Percentiles rank a stretch among this genome's conserved stretches.
Evolutionary conservation across 2,329 filamentous ascomycete species (phyloP).

Genomic region (Colletotrichum sp.): DNA sequence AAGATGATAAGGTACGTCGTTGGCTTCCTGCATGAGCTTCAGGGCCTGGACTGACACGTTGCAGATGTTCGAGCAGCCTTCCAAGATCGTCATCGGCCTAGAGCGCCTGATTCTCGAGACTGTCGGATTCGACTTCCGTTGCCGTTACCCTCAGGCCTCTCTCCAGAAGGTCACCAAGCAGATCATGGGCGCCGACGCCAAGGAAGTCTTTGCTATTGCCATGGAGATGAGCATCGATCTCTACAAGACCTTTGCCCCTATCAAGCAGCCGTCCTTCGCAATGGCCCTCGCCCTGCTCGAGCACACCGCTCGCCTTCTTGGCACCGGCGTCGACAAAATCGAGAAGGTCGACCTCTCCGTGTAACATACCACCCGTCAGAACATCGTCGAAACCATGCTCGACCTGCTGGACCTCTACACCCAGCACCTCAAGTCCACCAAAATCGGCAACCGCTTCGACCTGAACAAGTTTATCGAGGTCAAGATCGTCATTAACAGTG

Average conservation of each 20-base stretch:
- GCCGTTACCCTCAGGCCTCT: constrained; percentile 83
- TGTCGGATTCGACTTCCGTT: constrained; percentile 92
- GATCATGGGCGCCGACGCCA: constrained; percentile 52
- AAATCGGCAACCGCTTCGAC: constrained; percentile 73
- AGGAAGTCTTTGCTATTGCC: constrained; percentile 67
- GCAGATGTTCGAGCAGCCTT: constrained; percentile 79
- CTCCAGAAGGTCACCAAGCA: constrained; percentile 78
- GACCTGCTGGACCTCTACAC: constrained; percentile 94
- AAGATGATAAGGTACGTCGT: constrained; percentile 78
- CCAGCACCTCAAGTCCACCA: constrained; percentile 77
- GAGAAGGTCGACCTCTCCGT: constrained; percentile 53
- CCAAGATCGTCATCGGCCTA: constrained; percentile 83
- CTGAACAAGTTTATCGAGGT: constrained; percentile 83
- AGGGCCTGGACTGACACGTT: neutral
- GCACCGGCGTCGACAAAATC: constrained; percentile 56
- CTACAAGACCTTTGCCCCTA: constrained; percentile 89
- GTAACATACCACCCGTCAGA: constrained; percentile 50
- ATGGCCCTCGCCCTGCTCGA: constrained; percentile 85
- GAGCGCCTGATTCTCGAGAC: constrained; percentile 94
- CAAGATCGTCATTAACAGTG: constrained; percentile 85
- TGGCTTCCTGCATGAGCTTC: neutral
- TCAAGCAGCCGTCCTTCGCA: constrained; percentile 88
- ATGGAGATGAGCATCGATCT: constrained; percentile 88
- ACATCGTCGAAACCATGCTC: constrained; percentile 78
- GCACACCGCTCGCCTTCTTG: constrained; percentile 74